Evolutionary conservation across 1,284 basidiomycete species (phyloP).

Genomic region (Ustilago sp.): DNA sequence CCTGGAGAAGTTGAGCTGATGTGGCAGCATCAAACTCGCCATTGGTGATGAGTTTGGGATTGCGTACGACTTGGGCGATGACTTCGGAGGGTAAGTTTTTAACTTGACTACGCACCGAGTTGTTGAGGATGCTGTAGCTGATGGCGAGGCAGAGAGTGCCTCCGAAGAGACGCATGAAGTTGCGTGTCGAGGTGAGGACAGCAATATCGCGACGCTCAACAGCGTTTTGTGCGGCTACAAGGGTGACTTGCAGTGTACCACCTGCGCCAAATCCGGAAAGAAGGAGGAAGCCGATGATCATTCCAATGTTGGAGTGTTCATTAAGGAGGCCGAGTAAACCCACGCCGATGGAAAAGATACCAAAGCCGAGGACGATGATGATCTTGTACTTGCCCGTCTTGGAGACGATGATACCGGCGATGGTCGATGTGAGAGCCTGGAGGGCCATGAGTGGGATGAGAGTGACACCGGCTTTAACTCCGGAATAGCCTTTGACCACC

Average conservation of each 20-base stretch:
- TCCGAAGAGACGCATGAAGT: constrained; percentile 77
- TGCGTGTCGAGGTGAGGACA: constrained; percentile 78
- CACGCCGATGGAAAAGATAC: constrained; percentile 65
- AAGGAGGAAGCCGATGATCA: constrained; percentile 78
- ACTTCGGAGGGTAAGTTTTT: constrained; percentile 13
- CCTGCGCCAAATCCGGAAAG: constrained; percentile 79
- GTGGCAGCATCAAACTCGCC: constrained; percentile 26
- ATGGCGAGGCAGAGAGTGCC: constrained; percentile 77
- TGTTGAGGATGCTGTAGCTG: constrained; percentile 72
- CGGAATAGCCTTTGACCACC: constrained; percentile 76
- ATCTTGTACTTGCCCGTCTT: constrained; percentile 77
- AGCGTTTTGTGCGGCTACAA: constrained; percentile 78
- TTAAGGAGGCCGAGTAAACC: constrained; percentile 78
- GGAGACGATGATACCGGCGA: constrained; percentile 76
- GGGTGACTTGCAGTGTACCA: constrained; percentile 69
- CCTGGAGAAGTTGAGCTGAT: constrained; percentile 72
- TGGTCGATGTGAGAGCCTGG: constrained; percentile 70
- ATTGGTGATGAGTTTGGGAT: constrained; percentile 39
- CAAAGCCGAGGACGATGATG: constrained; percentile 78
- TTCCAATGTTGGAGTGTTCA: constrained; percentile 72
- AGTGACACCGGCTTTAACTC: constrained; percentile 76
- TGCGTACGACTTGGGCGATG: constrained; percentile 34
- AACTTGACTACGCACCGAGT: constrained; percentile 33
- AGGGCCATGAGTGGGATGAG: constrained; percentile 77
- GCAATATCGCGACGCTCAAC: constrained; percentile 78